These are phyloP conservation scores for Stagonosporopsis rhizophila DNA, from an alignment of 2,329 filamentous ascomycete species.

Conservation along the genomic window DNA sequence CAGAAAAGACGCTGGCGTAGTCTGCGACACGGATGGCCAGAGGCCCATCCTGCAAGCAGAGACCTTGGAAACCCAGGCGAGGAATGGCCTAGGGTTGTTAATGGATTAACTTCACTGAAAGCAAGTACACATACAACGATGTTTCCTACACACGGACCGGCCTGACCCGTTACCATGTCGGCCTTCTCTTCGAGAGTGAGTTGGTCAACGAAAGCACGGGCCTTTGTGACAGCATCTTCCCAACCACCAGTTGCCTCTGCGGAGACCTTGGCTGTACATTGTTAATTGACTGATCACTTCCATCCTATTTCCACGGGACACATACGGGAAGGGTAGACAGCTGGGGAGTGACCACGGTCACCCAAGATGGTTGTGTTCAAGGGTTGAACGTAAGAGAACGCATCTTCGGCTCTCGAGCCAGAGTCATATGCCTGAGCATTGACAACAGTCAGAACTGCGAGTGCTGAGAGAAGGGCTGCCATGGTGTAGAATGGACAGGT, in stretches of 20 bases:
- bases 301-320: not conserved
- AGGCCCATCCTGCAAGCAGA: slow-evolving; percentile 52
- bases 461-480: slow-evolving; percentile 35
- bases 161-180: slow-evolving; percentile 50
- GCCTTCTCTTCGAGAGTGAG: slow-evolving; percentile 45
- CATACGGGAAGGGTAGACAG: slow-evolving; percentile 41
- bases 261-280: slow-evolving; percentile 34
- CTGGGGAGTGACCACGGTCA: slow-evolving; percentile 38
- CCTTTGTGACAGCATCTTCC: slow-evolving; percentile 43
- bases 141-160: slow-evolving; percentile 63
- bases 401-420: slow-evolving; percentile 26
- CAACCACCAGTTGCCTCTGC: slow-evolving; percentile 40
- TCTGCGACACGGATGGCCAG: slow-evolving; percentile 46
- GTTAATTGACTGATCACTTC: slow-evolving; percentile 47
- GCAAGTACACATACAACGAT: slow-evolving; percentile 34
- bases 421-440: slow-evolving; percentile 36
- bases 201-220: slow-evolving; percentile 41
- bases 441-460: slow-evolving; percentile 32
- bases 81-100: slow-evolving; percentile 31
- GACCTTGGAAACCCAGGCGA: slow-evolving; percentile 49
- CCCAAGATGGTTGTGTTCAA: slow-evolving; percentile 40
- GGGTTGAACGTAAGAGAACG: slow-evolving; percentile 40
- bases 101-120: not conserved
- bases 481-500: slow-evolving; percentile 29
- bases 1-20: slow-evolving; percentile 50